Base-by-base conservation (phyloP, 306 rosid genomes). In the Leucaena leucocephala region DNA sequence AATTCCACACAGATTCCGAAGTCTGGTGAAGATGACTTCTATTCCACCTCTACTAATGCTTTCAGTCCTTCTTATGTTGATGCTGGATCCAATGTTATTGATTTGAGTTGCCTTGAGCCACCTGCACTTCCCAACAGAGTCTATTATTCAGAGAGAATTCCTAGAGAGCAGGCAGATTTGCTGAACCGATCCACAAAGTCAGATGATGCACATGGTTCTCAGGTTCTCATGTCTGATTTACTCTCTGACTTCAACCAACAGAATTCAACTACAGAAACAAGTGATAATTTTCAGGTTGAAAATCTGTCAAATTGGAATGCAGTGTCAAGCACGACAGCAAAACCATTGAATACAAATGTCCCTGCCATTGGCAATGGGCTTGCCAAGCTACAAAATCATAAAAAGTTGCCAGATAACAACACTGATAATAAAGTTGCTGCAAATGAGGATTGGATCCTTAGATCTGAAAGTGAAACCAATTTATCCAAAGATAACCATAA, bases 91-190 rank as follows among this genome's bases (percentile, higher is more conserved):
- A 87, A 74, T 75, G 86, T 85, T 40, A 84, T 84, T 72, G 97
- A 92, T 85, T 87, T 85, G 79, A 89, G 85, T 75, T 84, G 58
- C 84, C 86, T 80, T n/a, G 98, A 94, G 83, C 91, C 89, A 39
- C 27, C 27, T 27, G 27, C 27, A 27, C 87, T 83, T 81, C 86
- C 91, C 80, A 91, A 82, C 74, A 92, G 98, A 91, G 86, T 91
- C 54, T 94, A 87, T 75, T 85, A 76, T 84, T 94, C 98, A 8
- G 97, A 92, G 85, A 92, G 95, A 88, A 82, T 91, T 84, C 98
- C 93, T 21, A 86, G 97, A 86, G 97, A 90, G 77, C 97, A 88
- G 83, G 89, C 79, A 69, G 97, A 92, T 86, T 91, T 88, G 82
- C 86, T 87, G 81, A 94, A 91, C 83, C 85, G 97, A 52, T 91